Conservation (phyloP, 2,329 filamentous ascomycete genomes). For the Pleoardoris graminearum region DNA sequence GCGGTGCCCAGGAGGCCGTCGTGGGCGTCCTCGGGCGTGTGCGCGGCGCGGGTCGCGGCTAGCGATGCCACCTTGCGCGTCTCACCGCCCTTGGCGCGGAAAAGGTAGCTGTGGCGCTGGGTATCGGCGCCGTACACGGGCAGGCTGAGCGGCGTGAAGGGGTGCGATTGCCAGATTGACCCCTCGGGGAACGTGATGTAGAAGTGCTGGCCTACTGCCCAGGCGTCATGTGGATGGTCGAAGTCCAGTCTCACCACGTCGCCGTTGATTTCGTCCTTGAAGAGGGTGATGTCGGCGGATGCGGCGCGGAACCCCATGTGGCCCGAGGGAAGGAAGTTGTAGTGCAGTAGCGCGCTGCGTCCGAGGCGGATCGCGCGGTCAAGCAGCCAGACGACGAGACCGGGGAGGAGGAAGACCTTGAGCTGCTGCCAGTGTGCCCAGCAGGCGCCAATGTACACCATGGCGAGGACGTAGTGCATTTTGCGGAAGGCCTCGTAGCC, state of each 20-base stretch:
- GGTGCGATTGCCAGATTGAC: conserved; percentile 73
- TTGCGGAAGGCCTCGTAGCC: conserved; percentile 81
- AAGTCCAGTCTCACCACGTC: conserved; percentile 67
- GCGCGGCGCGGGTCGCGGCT: conserved; percentile 30
- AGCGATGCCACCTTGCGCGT: conserved; percentile 40
- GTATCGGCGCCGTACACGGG: conserved; percentile 28
- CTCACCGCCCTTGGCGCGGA: conserved; percentile 41
- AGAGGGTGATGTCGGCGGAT: conserved; percentile 32
- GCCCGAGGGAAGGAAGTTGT: conserved; percentile 36
- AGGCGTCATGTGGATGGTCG: conserved; percentile 61
- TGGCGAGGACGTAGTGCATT: conserved; percentile 71
- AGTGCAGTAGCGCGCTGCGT: conserved; percentile 64
- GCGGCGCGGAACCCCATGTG: conserved; percentile 38
- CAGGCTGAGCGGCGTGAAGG: conserved; percentile 56
- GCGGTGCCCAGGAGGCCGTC: conserved; percentile 29
- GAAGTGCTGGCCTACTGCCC: conserved; percentile 72
- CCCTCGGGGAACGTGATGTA: conserved; percentile 69
- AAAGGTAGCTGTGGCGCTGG: conserved; percentile 40
- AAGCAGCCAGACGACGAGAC: conserved; percentile 65
- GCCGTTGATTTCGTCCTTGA: conserved; percentile 50
- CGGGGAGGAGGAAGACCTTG: conserved; percentile 47
- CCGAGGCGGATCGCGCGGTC: conserved; percentile 64
- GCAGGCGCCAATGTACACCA: conserved; percentile 74
- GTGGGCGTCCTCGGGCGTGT: conserved; percentile 22
- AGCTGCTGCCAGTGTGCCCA: conserved; percentile 75